A percentile compares a stretch with the other conserved stretches of the same genome.
These are phyloP conservation scores for Candida quercuum DNA, from an alignment of 805 yeast species.

Conservation along the genomic window DNA sequence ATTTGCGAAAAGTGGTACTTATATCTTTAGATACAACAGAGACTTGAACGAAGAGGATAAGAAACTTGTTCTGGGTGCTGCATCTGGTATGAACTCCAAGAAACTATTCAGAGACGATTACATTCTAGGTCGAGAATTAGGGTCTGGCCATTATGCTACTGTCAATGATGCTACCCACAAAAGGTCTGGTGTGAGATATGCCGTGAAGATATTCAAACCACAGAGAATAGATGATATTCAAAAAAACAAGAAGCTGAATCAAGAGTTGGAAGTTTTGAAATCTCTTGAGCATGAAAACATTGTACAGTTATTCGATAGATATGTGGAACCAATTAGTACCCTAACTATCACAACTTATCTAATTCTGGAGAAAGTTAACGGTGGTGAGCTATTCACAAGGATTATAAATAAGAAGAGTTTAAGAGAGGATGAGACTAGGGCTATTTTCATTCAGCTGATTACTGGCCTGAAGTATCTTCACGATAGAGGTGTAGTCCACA, in stretches of 20 bases:
- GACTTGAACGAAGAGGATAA: slow-evolving; percentile 12
- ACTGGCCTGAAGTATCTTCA: slow-evolving; percentile 65
- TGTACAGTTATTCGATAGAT: slow-evolving; percentile 56
- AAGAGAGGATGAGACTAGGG: slow-evolving; percentile 56
- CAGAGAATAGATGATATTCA: slow-evolving; percentile 36
- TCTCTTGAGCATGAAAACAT: slow-evolving; percentile 66
- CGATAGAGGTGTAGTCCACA: slow-evolving; percentile 63
- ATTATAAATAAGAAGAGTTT: slow-evolving; percentile 60
- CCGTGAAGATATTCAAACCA: slow-evolving; percentile 71
- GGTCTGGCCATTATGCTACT: slow-evolving; percentile 78
- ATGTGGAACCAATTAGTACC: slow-evolving; percentile 48
- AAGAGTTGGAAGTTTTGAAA: slow-evolving; percentile 62
- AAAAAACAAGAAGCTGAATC: slow-evolving; percentile 42
- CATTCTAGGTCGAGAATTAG: slow-evolving; percentile 49
- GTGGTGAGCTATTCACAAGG: slow-evolving; percentile 72
- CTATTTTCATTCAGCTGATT: slow-evolving; percentile 58
- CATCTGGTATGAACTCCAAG: slow-evolving; percentile 6
- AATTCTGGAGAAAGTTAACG: slow-evolving; percentile 67
- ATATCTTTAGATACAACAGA: slow-evolving; percentile 39
- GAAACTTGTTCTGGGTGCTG: slow-evolving; percentile 9
- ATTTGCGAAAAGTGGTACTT: slow-evolving; percentile 51
- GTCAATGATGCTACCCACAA: slow-evolving; percentile 65
- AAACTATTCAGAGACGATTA: slow-evolving; percentile 51
- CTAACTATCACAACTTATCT: slow-evolving; percentile 43
- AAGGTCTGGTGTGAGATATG: slow-evolving; percentile 54